Evolutionary conservation across 306 rosid genomes (phyloP), one percentile per base, ranked within the genome.

Genomic region (Dicorynia guianensis): DNA sequence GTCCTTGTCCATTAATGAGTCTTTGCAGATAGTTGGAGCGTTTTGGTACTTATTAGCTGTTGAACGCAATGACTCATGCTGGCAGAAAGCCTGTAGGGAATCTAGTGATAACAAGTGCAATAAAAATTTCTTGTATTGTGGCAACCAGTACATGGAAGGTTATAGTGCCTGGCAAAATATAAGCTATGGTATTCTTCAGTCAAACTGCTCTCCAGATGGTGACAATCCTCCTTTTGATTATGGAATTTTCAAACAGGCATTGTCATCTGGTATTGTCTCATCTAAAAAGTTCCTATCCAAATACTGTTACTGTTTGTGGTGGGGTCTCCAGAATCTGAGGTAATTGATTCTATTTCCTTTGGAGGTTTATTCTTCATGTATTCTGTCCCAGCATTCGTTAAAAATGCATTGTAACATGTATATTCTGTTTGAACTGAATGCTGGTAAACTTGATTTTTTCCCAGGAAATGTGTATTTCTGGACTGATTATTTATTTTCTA

Each of bases 321-420:
- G 99, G 99, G 99, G 99, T 57, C 93, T 92, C 60, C 99, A 95
- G 79, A 95, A 95, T 63, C 85, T 95, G 81, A 95, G 99, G 97
- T 92, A 76, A 68, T 61, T 77, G 48, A 3, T 70, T 77, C 36
- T 60, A 43, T 63, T 71, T 57, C 40, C 14, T 39, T 42, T 14
- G 47, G 50, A 59, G 55, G 56, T 36, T 72, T 25, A 25, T 82
- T 55, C 42, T 77, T 52, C 11, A 3, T 64, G 54, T 44, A 52
- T 46, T 71, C 64, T 57, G 43, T 62, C 42, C 25, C 36, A 44
- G 48, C 61, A 20, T 63, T 15, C 50, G 50, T 38, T 55, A 50
- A 14, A 17, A 42, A 62, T 20, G 76, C 55, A 39, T 36, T 47
- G 33, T 18, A 57, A 64, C 42, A 47, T 42, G 36, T 76, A 56